Conservation (phyloP, 441 rosid species). For the Arabidopsis hybrid region DNA sequence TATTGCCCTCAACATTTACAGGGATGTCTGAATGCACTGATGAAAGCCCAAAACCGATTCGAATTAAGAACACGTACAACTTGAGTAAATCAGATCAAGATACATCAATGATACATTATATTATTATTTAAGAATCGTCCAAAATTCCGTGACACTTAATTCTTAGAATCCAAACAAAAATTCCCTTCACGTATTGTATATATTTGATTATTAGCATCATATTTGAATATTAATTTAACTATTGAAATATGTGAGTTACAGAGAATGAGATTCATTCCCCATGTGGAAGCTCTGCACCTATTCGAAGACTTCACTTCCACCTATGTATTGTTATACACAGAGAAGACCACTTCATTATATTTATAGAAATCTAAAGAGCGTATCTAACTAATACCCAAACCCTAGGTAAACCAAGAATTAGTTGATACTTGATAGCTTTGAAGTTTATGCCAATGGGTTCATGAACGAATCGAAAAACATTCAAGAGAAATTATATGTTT, state of each 20-base stretch:
- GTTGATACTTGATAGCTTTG: conserved; percentile 14
- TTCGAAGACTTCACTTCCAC: conserved; percentile 40
- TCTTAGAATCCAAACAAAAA: conserved; percentile 34
- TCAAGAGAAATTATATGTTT: too few relatives aligned
- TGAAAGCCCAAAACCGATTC: too few relatives aligned
- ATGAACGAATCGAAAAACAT: too few relatives aligned
- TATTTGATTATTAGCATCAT: conserved; percentile 1
- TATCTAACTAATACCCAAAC: conserved; percentile 26
- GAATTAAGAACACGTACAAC: too few relatives aligned
- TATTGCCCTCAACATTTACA: too few relatives aligned
- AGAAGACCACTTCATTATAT: conserved; percentile 16
- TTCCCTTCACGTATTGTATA: conserved; percentile 22
- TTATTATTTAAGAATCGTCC: conserved; percentile 19
- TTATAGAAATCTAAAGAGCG: neutral
- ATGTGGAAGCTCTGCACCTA: conserved; percentile 36
- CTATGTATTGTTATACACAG: conserved; percentile 33
- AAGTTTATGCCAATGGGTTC: neutral
- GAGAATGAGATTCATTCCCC: conserved; percentile 40
- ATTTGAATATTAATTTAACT: conserved; percentile 10
- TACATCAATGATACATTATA: neutral
- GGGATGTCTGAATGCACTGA: too few relatives aligned
- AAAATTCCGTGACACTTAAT: conserved; percentile 39
- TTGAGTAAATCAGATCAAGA: too few relatives aligned
- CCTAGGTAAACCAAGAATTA: conserved; percentile 20
- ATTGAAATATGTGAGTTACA: conserved; percentile 19